These are phyloP conservation scores for Penicillium ucsense DNA, from an alignment of 495 filamentous ascomycete species.

Conservation along the genomic window DNA sequence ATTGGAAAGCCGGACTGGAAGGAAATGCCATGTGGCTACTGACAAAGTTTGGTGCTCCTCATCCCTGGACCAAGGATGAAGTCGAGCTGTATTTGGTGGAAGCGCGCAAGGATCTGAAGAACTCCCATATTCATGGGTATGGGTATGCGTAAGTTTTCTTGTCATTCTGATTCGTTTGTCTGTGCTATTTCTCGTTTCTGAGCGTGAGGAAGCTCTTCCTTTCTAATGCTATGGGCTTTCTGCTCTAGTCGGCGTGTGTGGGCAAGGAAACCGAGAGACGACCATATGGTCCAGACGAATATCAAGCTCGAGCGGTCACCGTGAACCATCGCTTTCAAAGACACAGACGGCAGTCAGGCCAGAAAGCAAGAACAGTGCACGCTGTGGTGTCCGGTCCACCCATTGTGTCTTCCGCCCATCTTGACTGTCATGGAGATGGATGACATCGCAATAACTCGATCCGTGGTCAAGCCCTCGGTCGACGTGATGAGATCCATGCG, in stretches of 20 bases:
- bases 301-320: background rate
- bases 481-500: too few relatives aligned
- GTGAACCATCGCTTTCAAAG: background rate
- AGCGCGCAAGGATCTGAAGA: constrained; percentile 10
- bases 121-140: constrained; percentile 10
- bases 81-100: constrained; percentile 14
- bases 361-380: too few relatives aligned
- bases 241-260: background rate
- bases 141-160: background rate
- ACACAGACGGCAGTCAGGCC: too few relatives aligned
- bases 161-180: background rate
- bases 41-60: constrained; percentile 18
- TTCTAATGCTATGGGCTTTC: background rate
- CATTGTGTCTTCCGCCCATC: too few relatives aligned
- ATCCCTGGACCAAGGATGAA: constrained; percentile 15
- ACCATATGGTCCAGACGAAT: background rate
- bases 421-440: too few relatives aligned
- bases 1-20: constrained; percentile 36
- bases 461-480: too few relatives aligned
- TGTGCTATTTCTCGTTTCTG: too few relatives aligned
- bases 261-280: constrained; percentile 1
- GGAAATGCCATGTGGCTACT: constrained; percentile 18
- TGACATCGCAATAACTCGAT: too few relatives aligned
- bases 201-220: background rate
- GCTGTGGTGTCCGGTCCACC: too few relatives aligned